phyloP scores from a whole-genome alignment of 495 filamentous ascomycete genomes.

The Cenococcum geophilum region DNA sequence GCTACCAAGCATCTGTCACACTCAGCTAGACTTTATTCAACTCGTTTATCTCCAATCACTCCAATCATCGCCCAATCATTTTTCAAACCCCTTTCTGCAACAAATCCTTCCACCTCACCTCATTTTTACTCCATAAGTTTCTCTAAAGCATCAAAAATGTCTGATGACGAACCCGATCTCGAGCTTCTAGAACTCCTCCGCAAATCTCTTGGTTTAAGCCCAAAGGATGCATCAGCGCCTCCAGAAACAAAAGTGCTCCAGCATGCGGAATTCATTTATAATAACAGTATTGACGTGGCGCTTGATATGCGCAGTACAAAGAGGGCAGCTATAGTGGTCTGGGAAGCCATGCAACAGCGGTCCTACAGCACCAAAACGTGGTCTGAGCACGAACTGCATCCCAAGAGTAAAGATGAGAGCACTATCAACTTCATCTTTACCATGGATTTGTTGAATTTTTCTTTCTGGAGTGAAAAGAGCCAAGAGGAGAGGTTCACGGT shows the following conservation, averaged over 20 bases:
- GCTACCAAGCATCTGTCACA: neutral
- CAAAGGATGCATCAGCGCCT: slow-evolving; percentile 34
- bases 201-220: slow-evolving; percentile 58
- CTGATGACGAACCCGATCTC: slow-evolving; percentile 81
- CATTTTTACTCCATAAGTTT: neutral
- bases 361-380: slow-evolving; percentile 76
- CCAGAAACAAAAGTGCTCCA: slow-evolving; percentile 75
- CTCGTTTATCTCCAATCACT: neutral
- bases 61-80: neutral
- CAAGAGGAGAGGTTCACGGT: slow-evolving; percentile 66
- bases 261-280: slow-evolving; percentile 76
- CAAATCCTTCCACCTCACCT: neutral
- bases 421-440: slow-evolving; percentile 90
- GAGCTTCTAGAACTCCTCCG: slow-evolving; percentile 85
- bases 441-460: slow-evolving; percentile 95
- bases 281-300: slow-evolving; percentile 90
- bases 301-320: slow-evolving; percentile 72
- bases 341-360: slow-evolving; percentile 73
- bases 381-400: slow-evolving; percentile 88
- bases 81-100: neutral
- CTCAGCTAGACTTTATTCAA: neutral
- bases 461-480: slow-evolving; percentile 75
- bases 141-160: slow-evolving; percentile 47
- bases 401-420: slow-evolving; percentile 65
- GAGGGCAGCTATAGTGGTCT: slow-evolving; percentile 71